phyloP scores from a whole-genome alignment of 2,329 filamentous ascomycete genomes.

The Arthrobotrys sphaeroides region DNA sequence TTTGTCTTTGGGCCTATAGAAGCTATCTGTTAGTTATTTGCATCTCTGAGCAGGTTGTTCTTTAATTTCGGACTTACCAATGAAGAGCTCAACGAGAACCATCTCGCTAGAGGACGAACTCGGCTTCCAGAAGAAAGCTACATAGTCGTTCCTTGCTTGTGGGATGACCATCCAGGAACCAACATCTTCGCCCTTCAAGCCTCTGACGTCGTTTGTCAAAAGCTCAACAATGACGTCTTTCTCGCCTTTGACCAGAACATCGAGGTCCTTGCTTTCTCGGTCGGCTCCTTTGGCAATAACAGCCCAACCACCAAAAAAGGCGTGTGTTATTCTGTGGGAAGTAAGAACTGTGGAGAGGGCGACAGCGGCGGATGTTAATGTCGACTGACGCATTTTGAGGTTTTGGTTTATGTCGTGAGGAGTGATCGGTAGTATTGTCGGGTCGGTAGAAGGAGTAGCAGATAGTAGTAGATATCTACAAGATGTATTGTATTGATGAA shows the following conservation, averaged over 20 bases:
- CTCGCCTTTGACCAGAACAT: constrained; percentile 57
- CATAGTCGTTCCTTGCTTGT: constrained; percentile 58
- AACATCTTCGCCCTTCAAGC: constrained; percentile 50
- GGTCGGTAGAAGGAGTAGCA: neutral
- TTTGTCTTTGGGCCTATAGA: constrained; percentile 55
- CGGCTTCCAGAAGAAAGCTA: constrained; percentile 58
- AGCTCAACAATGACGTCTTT: constrained; percentile 56
- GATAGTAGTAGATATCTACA: constrained; percentile 22
- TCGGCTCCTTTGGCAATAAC: constrained; percentile 56
- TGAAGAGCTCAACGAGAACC: constrained; percentile 58
- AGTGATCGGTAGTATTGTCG: neutral
- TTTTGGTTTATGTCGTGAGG: constrained; percentile 1
- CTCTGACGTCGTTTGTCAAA: constrained; percentile 54
- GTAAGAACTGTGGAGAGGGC: constrained; percentile 58
- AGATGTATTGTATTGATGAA: constrained; percentile 21
- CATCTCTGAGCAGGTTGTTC: neutral
- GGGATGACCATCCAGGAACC: constrained; percentile 57
- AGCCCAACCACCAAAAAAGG: constrained; percentile 59
- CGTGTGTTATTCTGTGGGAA: constrained; percentile 58
- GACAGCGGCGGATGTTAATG: constrained; percentile 57
- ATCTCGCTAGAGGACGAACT: constrained; percentile 53
- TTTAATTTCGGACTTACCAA: constrained; percentile 45
- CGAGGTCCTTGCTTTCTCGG: constrained; percentile 59
- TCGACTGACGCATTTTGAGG: constrained; percentile 57
- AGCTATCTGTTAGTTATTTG: constrained; percentile 37